phyloP scores from a whole-genome alignment of 352 stramenopile genomes.

The Phytophthora capsici region DNA sequence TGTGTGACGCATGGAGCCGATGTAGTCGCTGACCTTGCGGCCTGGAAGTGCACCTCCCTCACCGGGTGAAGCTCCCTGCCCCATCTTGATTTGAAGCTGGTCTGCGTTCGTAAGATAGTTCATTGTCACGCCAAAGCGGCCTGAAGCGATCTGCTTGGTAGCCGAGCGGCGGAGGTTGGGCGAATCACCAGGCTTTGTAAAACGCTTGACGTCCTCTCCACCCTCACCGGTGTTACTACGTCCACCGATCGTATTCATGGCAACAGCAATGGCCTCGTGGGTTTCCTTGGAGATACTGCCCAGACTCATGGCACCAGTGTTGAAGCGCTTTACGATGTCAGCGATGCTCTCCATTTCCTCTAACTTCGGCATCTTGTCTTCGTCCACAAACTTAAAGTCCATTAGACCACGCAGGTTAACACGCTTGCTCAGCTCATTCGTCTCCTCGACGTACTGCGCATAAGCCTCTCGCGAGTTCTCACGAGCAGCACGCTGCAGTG shows the following conservation, averaged over 20 bases:
- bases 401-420: conserved; percentile 95
- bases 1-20: conserved; percentile 94
- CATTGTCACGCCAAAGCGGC: conserved; percentile 96
- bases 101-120: conserved; percentile 98
- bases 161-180: conserved; percentile 81
- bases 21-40: conserved; percentile 97
- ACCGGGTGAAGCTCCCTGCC: conserved; percentile 96
- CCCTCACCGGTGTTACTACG: conserved; percentile 97
- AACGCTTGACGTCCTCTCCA: conserved; percentile 92
- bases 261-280: conserved; percentile 95
- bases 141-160: conserved; percentile 97
- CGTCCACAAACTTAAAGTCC: conserved; percentile 94
- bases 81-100: conserved; percentile 99
- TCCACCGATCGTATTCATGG: conserved; percentile 95
- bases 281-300: conserved; percentile 96
- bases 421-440: conserved; percentile 88
- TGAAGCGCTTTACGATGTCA: conserved; percentile 97
- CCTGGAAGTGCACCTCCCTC: conserved; percentile 96
- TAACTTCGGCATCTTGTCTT: conserved; percentile 84
- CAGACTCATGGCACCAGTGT: conserved; percentile 96
- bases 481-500: conserved; percentile 92
- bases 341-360: conserved; percentile 93
- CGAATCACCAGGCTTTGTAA: conserved; percentile 49
- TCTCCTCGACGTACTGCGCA: conserved; percentile 92
- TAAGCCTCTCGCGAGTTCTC: conserved; percentile 95